Evolutionary conservation across 2,329 filamentous ascomycete genomes (phyloP).

Genomic region (Teratosphaeria nubilosa): DNA sequence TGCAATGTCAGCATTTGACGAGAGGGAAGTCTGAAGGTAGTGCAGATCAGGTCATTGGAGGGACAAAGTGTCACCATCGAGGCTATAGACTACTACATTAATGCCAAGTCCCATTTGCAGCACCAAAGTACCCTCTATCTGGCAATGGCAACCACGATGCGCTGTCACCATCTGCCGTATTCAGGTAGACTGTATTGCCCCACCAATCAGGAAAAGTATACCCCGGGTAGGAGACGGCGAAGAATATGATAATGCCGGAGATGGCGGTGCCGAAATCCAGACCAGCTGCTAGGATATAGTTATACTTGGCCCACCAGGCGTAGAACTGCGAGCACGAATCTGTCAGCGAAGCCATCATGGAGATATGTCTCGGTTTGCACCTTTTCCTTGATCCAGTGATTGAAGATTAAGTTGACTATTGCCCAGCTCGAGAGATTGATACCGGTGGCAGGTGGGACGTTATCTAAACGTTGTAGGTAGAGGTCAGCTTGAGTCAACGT

Average conservation of each 20-base stretch:
- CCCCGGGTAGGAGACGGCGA: conserved; percentile 31
- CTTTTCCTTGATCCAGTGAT: conserved; percentile 33
- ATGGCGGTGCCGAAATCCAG: conserved; percentile 28
- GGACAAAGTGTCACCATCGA: neutral
- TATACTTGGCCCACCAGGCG: conserved; percentile 27
- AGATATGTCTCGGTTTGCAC: conserved; percentile 62
- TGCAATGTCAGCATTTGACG: too few species aligned
- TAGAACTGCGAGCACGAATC: conserved; percentile 42
- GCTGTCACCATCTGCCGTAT: conserved; percentile 1
- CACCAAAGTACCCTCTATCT: conserved; percentile 2
- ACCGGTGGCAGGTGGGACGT: conserved; percentile 63
- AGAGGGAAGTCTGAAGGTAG: too few species aligned
- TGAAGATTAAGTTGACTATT: conserved; percentile 17
- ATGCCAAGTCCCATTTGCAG: conserved; percentile 2
- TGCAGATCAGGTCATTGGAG: neutral
- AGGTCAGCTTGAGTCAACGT: too few species aligned
- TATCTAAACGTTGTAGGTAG: neutral
- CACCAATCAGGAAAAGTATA: conserved; percentile 20
- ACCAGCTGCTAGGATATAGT: conserved; percentile 28
- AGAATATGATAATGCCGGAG: conserved; percentile 28
- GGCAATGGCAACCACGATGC: neutral
- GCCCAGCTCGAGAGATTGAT: conserved; percentile 87
- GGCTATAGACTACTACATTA: neutral
- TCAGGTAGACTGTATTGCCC: conserved; percentile 4
- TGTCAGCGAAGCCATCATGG: conserved; percentile 35